These are phyloP conservation scores for Cicer chorassanicum DNA, from an alignment of 306 rosid genomes.

Conservation along the genomic window DNA sequence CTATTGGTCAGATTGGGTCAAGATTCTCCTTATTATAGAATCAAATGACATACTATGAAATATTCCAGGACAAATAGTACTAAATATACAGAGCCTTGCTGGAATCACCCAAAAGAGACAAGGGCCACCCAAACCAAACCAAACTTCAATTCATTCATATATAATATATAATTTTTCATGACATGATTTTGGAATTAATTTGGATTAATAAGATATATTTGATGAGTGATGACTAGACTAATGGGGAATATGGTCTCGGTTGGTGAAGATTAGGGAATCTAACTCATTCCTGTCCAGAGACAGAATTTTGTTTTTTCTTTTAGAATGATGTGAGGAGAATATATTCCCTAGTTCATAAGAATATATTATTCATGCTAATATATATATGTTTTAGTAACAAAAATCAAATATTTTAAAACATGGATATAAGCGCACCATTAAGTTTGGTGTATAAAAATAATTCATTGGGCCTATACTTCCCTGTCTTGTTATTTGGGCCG, in stretches of 20 bases:
- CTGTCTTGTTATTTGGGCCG: background rate
- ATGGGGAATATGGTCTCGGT: conserved; percentile 34
- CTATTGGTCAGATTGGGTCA: conserved; percentile 35
- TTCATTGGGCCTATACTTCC: background rate
- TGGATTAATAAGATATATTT: conserved; percentile 8
- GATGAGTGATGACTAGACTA: background rate
- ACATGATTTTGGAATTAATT: conserved; percentile 23
- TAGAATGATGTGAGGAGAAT: conserved; percentile 41
- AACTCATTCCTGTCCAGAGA: conserved; percentile 29
- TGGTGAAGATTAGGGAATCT: conserved; percentile 33
- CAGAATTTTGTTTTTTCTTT: conserved; percentile 14
- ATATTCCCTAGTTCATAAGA: conserved; percentile 27
- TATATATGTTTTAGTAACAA: background rate
- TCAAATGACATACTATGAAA: conserved; percentile 40
- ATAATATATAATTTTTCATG: background rate
- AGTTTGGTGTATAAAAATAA: background rate
- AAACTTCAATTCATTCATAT: background rate
- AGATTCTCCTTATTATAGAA: conserved; percentile 37
- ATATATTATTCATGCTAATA: conserved; percentile 6
- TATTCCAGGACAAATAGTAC: conserved; percentile 47
- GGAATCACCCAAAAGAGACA: conserved; percentile 35
- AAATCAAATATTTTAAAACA: conserved; percentile 9
- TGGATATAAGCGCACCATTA: background rate
- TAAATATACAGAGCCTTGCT: conserved; percentile 25
- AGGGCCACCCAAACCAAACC: conserved; percentile 4